A percentile compares a stretch with the other conserved stretches of the same genome.
Conservation (phyloP, 1,284 basidiomycete genomes). For the Cerrena zonata region DNA sequence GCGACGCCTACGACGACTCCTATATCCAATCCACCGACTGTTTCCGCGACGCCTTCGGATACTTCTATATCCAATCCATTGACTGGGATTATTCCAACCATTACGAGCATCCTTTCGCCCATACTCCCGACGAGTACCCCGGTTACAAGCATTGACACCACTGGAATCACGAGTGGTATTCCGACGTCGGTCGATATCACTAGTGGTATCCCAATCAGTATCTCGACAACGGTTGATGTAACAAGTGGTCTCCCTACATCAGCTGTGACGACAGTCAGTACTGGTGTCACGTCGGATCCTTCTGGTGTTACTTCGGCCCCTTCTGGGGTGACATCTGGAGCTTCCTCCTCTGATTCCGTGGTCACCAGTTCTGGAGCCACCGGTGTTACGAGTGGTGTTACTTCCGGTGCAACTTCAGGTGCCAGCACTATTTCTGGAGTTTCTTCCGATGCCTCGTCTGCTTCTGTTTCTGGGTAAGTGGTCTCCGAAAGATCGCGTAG, state of each 20-base stretch:
- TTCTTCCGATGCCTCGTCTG: neutral
- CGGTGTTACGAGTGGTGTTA: neutral
- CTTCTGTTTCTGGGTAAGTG: neutral
- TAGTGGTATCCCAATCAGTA: neutral
- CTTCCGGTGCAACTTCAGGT: neutral
- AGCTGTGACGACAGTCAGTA: neutral
- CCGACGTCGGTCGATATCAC: neutral
- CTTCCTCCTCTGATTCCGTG: neutral
- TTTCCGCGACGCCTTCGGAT: neutral
- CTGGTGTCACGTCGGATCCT: neutral
- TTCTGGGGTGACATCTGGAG: neutral
- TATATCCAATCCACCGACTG: neutral
- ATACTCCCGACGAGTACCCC: neutral
- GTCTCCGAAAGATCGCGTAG: too few species aligned
- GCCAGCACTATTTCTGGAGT: neutral
- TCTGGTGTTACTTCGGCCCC: neutral
- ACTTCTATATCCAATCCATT: neutral
- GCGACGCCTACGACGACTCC: neutral
- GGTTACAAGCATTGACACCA: neutral
- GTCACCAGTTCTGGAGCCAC: neutral
- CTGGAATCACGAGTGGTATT: neutral
- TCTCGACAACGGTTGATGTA: neutral
- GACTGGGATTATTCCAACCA: neutral
- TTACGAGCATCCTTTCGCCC: neutral
- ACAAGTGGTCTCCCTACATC: too few species aligned